Percentiles rank a stretch among this genome's conserved stretches.
Evolutionary conservation across 1,284 basidiomycete genomes (phyloP).

Genomic region (Sanguinoderma infundibulare): DNA sequence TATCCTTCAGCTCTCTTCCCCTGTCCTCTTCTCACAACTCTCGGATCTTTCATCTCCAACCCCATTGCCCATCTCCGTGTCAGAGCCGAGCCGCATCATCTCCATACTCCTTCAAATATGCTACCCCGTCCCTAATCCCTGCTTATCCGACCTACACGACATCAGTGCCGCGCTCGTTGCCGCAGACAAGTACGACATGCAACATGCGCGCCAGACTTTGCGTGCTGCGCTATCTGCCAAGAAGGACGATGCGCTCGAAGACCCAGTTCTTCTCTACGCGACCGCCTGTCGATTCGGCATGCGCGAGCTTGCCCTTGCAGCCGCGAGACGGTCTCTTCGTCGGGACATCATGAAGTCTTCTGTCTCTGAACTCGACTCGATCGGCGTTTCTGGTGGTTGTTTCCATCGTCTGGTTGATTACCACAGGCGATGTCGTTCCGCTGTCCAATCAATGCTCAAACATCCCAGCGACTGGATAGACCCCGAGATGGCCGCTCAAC

Average conservation of each 20-base stretch:
- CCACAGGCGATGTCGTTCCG: conserved; percentile 12
- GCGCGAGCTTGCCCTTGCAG: conserved; percentile 5
- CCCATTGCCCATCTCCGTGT: background rate
- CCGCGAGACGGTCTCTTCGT: conserved; percentile 10
- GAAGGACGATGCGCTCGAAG: background rate
- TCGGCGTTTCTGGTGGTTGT: conserved; percentile 14
- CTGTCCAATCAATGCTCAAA: conserved; percentile 5
- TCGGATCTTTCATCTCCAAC: background rate
- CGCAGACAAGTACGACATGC: conserved; percentile 44
- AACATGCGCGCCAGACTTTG: conserved; percentile 11
- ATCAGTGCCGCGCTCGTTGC: conserved; percentile 34
- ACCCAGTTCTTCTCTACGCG: conserved; percentile 11
- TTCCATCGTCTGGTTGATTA: conserved; percentile 22
- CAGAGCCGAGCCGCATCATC: conserved; percentile 24
- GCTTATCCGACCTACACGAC: conserved; percentile 18
- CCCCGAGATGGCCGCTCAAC: background rate
- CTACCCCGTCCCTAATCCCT: conserved; percentile 25
- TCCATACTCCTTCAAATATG: conserved; percentile 28
- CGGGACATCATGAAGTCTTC: background rate
- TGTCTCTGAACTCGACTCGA: conserved; percentile 6
- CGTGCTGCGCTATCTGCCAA: background rate
- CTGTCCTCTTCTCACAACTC: conserved; percentile 6
- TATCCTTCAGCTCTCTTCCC: conserved; percentile 27
- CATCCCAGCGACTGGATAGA: conserved; percentile 5
- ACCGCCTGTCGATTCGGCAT: conserved; percentile 12